Conservation (phyloP, 768 basidiomycete genomes). For the Kwoniella botswanensis region DNA sequence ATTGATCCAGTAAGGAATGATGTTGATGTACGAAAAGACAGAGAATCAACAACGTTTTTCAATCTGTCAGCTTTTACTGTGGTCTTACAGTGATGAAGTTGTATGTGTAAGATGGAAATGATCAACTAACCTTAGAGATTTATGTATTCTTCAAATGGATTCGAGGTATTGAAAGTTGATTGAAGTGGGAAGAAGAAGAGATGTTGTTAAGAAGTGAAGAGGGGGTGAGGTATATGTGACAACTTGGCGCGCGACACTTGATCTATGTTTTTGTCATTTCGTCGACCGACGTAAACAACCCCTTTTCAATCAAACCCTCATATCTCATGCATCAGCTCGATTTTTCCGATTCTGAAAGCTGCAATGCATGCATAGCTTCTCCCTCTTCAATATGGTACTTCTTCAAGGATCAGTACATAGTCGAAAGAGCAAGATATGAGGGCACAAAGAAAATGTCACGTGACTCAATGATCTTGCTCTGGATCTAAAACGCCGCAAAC, state of each 20-base stretch:
- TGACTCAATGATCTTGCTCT: conserved; percentile 25
- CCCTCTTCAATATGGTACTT: background rate
- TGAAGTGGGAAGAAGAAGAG: conserved; percentile 11
- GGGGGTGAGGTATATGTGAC: conserved; percentile 25
- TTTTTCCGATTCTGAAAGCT: background rate
- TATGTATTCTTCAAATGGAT: conserved; percentile 1
- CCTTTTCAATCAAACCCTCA: conserved; percentile 12
- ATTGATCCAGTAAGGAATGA: conserved; percentile 1
- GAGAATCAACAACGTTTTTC: background rate
- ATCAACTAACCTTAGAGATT: conserved; percentile 12
- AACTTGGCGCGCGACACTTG: conserved; percentile 13
- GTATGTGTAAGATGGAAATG: conserved; percentile 2
- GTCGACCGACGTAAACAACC: conserved; percentile 25
- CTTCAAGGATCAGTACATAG: conserved; percentile 26
- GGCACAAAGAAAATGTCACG: conserved; percentile 27
- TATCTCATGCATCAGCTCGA: conserved; percentile 17
- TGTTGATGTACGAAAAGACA: conserved; percentile 11
- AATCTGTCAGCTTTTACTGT: background rate
- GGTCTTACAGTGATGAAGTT: background rate
- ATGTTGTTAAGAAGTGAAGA: conserved; percentile 29
- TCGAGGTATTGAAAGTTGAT: conserved; percentile 17
- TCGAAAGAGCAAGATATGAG: background rate
- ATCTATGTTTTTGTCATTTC: conserved; percentile 14
- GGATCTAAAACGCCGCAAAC: conserved; percentile 29
- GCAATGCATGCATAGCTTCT: conserved; percentile 17